Conservation (phyloP, 1,139 yeast genomes). For the Nakaseomyces kungkrabaensis region DNA sequence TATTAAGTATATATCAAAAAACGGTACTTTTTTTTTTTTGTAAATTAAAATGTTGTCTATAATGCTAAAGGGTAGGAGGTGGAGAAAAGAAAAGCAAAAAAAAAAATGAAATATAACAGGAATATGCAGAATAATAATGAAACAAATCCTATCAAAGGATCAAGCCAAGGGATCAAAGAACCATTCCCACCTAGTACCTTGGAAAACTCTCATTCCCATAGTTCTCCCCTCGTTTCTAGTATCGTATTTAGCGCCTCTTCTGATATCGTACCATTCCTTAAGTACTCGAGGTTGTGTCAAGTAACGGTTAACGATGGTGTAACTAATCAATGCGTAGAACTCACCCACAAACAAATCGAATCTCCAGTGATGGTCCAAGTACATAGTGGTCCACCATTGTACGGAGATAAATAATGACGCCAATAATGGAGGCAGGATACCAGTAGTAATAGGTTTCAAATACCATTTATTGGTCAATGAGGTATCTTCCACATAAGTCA, state of each 20-base stretch:
- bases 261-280: slow-evolving; percentile 19
- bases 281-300: slow-evolving; percentile 25
- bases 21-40: no score
- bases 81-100: no score
- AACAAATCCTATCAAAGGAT: neutral
- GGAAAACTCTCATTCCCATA: slow-evolving; percentile 53
- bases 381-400: slow-evolving; percentile 73
- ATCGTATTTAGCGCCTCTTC: slow-evolving; percentile 30
- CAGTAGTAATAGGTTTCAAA: slow-evolving; percentile 18
- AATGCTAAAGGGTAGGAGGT: no score
- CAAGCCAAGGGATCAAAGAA: slow-evolving; percentile 42
- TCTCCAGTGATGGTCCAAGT: slow-evolving; percentile 63
- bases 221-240: slow-evolving; percentile 34
- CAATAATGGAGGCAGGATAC: slow-evolving; percentile 28
- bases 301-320: slow-evolving; percentile 33
- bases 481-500: slow-evolving; percentile 13
- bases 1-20: no score
- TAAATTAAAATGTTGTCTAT: no score
- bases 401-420: slow-evolving; percentile 36
- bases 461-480: slow-evolving; percentile 14
- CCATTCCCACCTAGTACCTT: slow-evolving; percentile 36
- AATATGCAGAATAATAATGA: neutral
- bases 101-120: no score
- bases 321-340: slow-evolving; percentile 39
- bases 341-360: slow-evolving; percentile 49